Evolutionary conservation across 331 rosid species (phyloP).

Genomic region (Malus hybrid): DNA sequence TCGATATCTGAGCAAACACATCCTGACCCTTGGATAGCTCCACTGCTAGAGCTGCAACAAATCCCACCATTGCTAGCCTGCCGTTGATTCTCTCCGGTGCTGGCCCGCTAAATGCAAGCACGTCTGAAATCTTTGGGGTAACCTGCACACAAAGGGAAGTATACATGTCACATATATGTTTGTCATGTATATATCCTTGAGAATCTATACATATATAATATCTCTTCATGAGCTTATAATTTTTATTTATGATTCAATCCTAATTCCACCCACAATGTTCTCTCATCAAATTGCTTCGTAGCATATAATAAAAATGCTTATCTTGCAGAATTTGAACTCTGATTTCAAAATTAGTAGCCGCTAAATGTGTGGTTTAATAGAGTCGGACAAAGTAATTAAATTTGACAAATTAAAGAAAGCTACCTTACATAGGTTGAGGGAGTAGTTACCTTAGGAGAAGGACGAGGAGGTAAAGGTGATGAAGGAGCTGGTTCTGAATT

Average conservation of each 20-base stretch:
- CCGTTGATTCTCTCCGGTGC: conserved; percentile 94
- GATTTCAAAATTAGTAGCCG: no score
- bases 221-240: background rate
- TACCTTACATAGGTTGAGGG: background rate
- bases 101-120: conserved; percentile 74
- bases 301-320: background rate
- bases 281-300: background rate
- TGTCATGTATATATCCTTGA: background rate
- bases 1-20: conserved; percentile 46
- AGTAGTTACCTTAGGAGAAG: background rate
- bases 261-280: no score
- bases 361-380: background rate
- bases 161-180: background rate
- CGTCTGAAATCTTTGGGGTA: conserved; percentile 48
- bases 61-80: conserved; percentile 82
- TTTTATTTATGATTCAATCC: no score
- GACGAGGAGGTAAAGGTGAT: conserved; percentile 9
- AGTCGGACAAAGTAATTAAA: background rate
- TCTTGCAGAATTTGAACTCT: background rate
- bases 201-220: no score
- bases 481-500: background rate
- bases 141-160: conserved; percentile 7
- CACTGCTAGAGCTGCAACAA: conserved; percentile 63
- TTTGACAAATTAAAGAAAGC: background rate
- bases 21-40: conserved; percentile 62